Evolutionary conservation across 2,329 filamentous ascomycete species (phyloP), one percentile per base, ranked within the genome.

Genomic region (Leptosphaerulina australis): DNA sequence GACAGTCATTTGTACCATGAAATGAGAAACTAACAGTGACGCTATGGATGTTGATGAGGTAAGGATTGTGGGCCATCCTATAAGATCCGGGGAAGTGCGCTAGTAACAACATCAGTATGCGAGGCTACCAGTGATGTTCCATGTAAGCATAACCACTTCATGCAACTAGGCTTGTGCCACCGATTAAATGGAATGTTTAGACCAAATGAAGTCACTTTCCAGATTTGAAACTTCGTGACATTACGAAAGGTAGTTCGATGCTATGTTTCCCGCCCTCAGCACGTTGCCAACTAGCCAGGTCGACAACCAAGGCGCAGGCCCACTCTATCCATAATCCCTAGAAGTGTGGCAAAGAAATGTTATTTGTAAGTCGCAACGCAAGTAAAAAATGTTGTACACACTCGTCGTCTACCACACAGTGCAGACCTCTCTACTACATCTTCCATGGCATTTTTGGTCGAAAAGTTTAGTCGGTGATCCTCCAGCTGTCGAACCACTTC

Each of bases 401-500:
- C 24, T 14, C 26, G n/a, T 25, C 34, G 25, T 46, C 48, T 41
- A 31, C 41, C 36, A 31, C 30, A 24, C 36, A 8, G 26, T 36
- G 36, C 36, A 50, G 36, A 45, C 34, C 2, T 10, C 12, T 11
- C 11, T 9, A 2, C 7, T 2, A 15, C 6, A 26, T 22, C 3
- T n/a, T 12, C 15, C 31, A 20, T 7, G 15, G 25, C 4, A 15
- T 17, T 10, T 12, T 12, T 17, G 15, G 2, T 33, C 17, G 24
- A 12, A 3, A 11, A 5, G 4, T 12, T 50, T 68, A 84, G 67
- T 94, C 90, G 34, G 87, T 85, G 65, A 96, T 88, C 68, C 84
- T 87, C 93, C 93, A 99, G 59, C 78, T 84, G 59, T 87, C 83
- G 63, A 97, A 88, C 94, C 94, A 99, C 80, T 91, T 96, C 78